Evolutionary conservation across 352 stramenopile species (phyloP).

Genomic region (Halophytophthora batemanensis): DNA sequence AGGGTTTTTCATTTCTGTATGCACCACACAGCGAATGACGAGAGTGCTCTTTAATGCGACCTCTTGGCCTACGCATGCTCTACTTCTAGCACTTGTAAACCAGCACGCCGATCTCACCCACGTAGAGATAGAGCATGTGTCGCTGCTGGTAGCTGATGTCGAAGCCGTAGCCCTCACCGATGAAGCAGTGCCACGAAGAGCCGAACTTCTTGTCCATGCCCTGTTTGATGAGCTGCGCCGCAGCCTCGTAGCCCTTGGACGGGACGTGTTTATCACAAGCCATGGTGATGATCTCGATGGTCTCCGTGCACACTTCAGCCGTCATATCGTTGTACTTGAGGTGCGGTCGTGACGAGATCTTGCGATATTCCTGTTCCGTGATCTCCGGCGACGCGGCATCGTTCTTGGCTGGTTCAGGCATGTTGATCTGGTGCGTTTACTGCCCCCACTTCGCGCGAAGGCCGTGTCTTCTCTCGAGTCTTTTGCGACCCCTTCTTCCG

Average conservation of each 20-base stretch:
- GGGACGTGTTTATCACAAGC: conserved; percentile 94
- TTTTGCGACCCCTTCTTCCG: no score
- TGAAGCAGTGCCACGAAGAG: conserved; percentile 94
- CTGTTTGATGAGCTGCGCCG: conserved; percentile 93
- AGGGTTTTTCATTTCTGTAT: no score
- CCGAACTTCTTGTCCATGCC: conserved; percentile 98
- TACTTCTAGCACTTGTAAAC: conserved; percentile 96
- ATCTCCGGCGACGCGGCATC: conserved; percentile 40
- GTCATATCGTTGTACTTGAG: conserved; percentile 90
- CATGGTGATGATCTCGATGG: conserved; percentile 96
- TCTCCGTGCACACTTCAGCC: conserved; percentile 92
- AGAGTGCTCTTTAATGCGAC: no score
- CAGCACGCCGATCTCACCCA: conserved; percentile 93
- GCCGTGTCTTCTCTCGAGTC: no score
- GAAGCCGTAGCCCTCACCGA: conserved; percentile 96
- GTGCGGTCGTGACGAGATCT: conserved; percentile 80
- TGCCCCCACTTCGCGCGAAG: no score
- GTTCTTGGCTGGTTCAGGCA: conserved; percentile 54
- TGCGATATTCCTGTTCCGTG: conserved; percentile 75
- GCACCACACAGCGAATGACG: no score
- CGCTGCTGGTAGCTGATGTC: conserved; percentile 95
- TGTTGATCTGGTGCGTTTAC: conserved; percentile 25
- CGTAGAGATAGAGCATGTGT: conserved; percentile 95
- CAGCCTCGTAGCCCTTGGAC: conserved; percentile 93
- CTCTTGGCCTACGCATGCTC: no score